A percentile compares a stretch with the other conserved stretches of the same genome.
Evolutionary conservation across 1,284 basidiomycete genomes (phyloP).

Genomic region (Veloboletus limbatus): DNA sequence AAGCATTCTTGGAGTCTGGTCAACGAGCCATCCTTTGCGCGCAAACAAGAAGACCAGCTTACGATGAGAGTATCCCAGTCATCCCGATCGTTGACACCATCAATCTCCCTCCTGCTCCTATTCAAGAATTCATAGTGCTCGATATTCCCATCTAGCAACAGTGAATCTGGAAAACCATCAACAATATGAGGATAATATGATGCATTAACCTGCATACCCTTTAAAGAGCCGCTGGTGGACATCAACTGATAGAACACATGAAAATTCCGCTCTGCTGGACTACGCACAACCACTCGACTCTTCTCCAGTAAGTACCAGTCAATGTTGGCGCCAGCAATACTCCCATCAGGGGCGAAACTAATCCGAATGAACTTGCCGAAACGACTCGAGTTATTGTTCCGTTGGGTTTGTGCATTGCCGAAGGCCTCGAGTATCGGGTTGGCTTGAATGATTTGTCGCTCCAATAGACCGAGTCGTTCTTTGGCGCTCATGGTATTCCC

Average conservation of each 20-base stretch:
- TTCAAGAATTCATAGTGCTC: constrained; percentile 92
- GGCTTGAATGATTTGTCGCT: constrained; percentile 96
- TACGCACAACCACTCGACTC: constrained; percentile 89
- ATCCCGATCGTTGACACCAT: constrained; percentile 89
- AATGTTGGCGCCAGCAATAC: constrained; percentile 97
- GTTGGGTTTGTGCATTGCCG: constrained; percentile 97
- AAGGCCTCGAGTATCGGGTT: constrained; percentile 99
- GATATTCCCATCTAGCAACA: constrained; percentile 75
- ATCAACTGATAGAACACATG: constrained; percentile 96
- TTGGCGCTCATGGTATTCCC: constrained; percentile 53
- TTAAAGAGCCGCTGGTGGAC: constrained; percentile 63
- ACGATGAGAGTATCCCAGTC: constrained; percentile 87
- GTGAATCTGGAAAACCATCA: constrained; percentile 49
- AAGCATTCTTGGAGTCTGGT: constrained; percentile 54
- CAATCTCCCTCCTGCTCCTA: constrained; percentile 85
- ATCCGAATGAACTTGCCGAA: constrained; percentile 99
- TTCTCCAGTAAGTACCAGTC: constrained; percentile 99
- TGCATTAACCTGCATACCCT: constrained; percentile 45
- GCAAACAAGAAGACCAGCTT: constrained; percentile 10
- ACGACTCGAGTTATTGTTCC: constrained; percentile 98
- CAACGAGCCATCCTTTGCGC: constrained; percentile 1
- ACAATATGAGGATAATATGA: constrained; percentile 1
- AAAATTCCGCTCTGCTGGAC: constrained; percentile 88
- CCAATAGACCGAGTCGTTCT: constrained; percentile 82
- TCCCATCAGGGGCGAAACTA: constrained; percentile 90